Evolutionary conservation across 129 eudicot genomes (phyloP).

Genomic region (Flaveria ramosissima): DNA sequence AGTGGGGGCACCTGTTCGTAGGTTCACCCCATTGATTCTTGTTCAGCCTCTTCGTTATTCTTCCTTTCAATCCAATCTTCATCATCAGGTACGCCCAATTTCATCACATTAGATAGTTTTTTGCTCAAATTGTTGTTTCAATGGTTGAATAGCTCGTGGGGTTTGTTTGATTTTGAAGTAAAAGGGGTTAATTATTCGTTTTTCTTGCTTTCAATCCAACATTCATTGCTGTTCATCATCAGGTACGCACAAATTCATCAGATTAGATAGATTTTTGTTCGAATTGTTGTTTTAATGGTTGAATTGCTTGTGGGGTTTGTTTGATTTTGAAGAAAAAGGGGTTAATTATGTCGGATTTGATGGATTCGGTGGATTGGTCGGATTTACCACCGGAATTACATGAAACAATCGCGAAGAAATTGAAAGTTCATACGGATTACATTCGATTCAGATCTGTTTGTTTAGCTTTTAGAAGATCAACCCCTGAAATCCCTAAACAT

Average conservation of each 20-base stretch:
- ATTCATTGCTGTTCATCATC: background rate
- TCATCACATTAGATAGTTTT: background rate
- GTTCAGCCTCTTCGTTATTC: conserved; percentile 32
- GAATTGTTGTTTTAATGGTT: background rate
- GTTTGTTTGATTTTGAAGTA: background rate
- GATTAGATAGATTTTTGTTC: background rate
- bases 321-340: background rate
- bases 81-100: conserved; percentile 15
- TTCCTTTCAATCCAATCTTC: conserved; percentile 18
- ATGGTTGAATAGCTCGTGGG: background rate
- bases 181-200: background rate
- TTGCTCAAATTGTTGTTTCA: background rate
- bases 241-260: conserved; percentile 18
- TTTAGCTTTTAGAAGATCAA: conserved; percentile 43
- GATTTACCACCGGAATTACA: conserved; percentile 63
- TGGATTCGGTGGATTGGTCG: conserved; percentile 48
- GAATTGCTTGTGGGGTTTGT: background rate
- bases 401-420: conserved; percentile 40
- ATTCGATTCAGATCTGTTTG: conserved; percentile 71
- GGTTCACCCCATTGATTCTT: conserved; percentile 46
- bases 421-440: conserved; percentile 49
- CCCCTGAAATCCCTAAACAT: conserved; percentile 41
- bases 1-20: conserved; percentile 44
- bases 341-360: conserved; percentile 2
- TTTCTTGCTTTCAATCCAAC: conserved; percentile 25